A percentile compares a stretch with the other conserved stretches of the same genome.
Conservation (phyloP, 805 yeast species). For the Cyberlindnera misumaiensis region DNA sequence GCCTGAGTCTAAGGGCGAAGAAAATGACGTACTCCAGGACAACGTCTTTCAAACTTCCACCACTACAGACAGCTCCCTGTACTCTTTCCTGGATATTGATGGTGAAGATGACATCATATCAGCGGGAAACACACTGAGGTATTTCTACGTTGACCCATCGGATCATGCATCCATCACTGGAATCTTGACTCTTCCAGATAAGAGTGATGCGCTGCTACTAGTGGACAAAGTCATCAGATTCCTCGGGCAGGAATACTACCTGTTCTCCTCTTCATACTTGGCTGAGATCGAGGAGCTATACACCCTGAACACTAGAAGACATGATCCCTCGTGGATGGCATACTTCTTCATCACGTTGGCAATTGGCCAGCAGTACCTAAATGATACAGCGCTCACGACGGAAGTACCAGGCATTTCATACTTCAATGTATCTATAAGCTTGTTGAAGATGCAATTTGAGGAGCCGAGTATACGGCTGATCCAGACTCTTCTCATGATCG, state of each 20-base stretch:
- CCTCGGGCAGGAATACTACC: slow-evolving; percentile 20
- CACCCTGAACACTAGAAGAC: background rate
- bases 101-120: slow-evolving; percentile 11
- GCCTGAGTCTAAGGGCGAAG: background rate
- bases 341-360: slow-evolving; percentile 21
- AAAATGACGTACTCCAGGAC: slow-evolving; percentile 12
- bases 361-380: slow-evolving; percentile 23
- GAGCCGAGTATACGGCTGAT: slow-evolving; percentile 26
- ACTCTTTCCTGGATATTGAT: slow-evolving; percentile 20
- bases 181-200: slow-evolving; percentile 10
- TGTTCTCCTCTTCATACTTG: slow-evolving; percentile 9
- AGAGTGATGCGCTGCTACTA: slow-evolving; percentile 10
- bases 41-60: slow-evolving; percentile 18
- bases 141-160: slow-evolving; percentile 13
- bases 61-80: slow-evolving; percentile 20
- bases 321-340: slow-evolving; percentile 10
- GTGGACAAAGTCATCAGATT: slow-evolving; percentile 16
- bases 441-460: slow-evolving; percentile 26
- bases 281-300: slow-evolving; percentile 9
- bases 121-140: slow-evolving; percentile 9
- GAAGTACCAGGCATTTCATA: slow-evolving; percentile 22
- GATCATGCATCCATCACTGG: slow-evolving; percentile 4
- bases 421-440: slow-evolving; percentile 26
- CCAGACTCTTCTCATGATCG: slow-evolving; percentile 29
- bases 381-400: slow-evolving; percentile 5